Base-by-base conservation (phyloP, 2,329 filamentous ascomycete species). In the Ophiostoma pallidulum region DNA sequence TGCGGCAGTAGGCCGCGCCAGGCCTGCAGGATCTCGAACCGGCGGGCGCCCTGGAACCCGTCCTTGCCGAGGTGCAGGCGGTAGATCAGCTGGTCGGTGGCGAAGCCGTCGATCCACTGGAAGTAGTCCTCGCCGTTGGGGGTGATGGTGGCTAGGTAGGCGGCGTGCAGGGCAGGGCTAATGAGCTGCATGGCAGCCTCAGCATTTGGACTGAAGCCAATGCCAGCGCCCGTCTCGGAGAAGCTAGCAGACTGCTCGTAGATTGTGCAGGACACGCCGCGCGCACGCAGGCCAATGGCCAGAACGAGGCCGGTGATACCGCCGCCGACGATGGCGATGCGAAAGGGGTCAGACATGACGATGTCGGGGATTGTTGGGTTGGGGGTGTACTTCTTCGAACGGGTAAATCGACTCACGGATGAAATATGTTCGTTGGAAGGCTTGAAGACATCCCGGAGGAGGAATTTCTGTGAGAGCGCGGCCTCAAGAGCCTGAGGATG, bases 131-230 rank as follows among this genome's bases (percentile, higher is more conserved):
- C 59, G 14, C 63, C 60, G 51, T 67, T 67, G 18, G 63, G 61
- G 41, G 63, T 64, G 12, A 63, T 59, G 2, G 66, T 60, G 5
- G 52, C 50, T 51, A 66, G 64, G 56, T 64, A 72, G 0, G 67
- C 64, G 0, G 56, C 58, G 33, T 66, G 57, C 0, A 69, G 54
- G 64, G 58, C 56, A 0, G 65, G 63, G 44, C 66, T 62, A 8
- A 72, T 58, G 13, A 59, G 44, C 6, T 50, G 52, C 62, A 77
- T 68, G 13, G 71, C 70, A 10, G 62, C 60, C 52, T 74, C 66
- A 2, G 72, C 71, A 51, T 74, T 74, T n/a, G 71, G 70, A 8
- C 65, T 69, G 54, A 75, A 70, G 3, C 69, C 72, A 22, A 77
- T 70, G 8, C 73, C 74, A 0, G 73, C 72, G 0, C 74, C 74